Conservation (phyloP, 1,284 basidiomycete species). For the Ceratobasidium sp. region DNA sequence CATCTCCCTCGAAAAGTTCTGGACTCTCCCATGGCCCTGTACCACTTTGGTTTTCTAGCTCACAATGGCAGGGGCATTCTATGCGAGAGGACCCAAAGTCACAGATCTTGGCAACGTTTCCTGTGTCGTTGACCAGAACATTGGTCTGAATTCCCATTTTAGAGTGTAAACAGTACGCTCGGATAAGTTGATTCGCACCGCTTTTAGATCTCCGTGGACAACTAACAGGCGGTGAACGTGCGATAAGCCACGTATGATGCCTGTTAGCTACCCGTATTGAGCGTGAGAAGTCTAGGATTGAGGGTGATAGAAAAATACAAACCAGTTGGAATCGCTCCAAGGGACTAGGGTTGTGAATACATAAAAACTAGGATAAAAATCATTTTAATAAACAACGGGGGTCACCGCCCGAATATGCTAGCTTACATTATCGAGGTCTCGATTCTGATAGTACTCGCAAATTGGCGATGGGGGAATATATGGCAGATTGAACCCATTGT, state of each 20-base stretch:
- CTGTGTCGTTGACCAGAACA: constrained; percentile 1
- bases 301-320: background rate
- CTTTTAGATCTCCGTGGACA: constrained; percentile 16
- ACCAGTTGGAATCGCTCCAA: background rate
- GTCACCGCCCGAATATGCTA: background rate
- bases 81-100: constrained; percentile 38
- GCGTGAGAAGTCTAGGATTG: background rate
- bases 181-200: constrained; percentile 2
- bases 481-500: background rate
- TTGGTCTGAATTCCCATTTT: too few species aligned
- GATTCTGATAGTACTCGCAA: constrained; percentile 7
- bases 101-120: constrained; percentile 8
- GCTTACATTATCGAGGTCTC: background rate
- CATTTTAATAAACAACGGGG: background rate
- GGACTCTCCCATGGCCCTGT: constrained; percentile 16
- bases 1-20: background rate
- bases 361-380: background rate
- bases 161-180: too few species aligned
- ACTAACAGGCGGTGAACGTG: too few species aligned
- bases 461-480: background rate
- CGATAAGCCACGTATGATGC: too few species aligned
- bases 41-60: background rate
- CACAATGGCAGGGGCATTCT: background rate
- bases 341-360: background rate
- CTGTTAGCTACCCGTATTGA: background rate